These are phyloP conservation scores for Amylocystis lapponica DNA, from an alignment of 768 basidiomycete species.

Conservation along the genomic window DNA sequence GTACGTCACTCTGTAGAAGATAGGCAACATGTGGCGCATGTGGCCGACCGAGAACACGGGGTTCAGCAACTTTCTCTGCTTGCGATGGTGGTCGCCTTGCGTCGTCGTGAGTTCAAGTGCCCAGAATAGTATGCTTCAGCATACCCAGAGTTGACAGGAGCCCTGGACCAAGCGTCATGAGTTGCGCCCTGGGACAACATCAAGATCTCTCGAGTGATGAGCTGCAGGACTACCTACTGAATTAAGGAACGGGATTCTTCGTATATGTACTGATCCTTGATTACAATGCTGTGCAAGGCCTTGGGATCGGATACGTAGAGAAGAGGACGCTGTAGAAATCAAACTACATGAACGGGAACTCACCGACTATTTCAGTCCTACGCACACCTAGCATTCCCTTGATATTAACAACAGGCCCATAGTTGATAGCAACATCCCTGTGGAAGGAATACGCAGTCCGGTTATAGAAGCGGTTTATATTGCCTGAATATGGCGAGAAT, in stretches of 20 bases:
- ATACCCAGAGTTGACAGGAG: constrained; percentile 17
- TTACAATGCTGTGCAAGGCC: constrained; percentile 10
- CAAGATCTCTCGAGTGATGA: not conserved
- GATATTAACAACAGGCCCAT: constrained; percentile 2
- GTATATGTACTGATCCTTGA: constrained; percentile 12
- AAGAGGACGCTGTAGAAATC: not conserved
- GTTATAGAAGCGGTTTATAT: constrained; percentile 3
- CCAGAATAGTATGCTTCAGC: not conserved
- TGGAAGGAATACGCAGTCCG: constrained; percentile 5
- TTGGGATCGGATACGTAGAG: constrained; percentile 8
- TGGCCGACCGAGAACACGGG: constrained; percentile 9
- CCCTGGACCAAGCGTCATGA: constrained; percentile 16
- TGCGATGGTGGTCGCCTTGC: constrained; percentile 9
- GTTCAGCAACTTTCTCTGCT: constrained; percentile 13
- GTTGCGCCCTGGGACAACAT: constrained; percentile 6
- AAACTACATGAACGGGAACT: not conserved
- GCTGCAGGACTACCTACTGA: constrained; percentile 1
- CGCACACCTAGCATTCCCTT: constrained; percentile 2
- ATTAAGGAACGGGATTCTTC: constrained; percentile 8
- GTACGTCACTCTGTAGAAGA: constrained; percentile 7
- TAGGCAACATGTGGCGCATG: constrained; percentile 11
- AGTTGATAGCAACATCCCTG: constrained; percentile 5
- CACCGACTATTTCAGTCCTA: not conserved
- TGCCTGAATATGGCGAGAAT: not conserved
- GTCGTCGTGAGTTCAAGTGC: not conserved